Base-by-base conservation (phyloP, 345 rosid species). In the Noccaea bulbosa region DNA sequence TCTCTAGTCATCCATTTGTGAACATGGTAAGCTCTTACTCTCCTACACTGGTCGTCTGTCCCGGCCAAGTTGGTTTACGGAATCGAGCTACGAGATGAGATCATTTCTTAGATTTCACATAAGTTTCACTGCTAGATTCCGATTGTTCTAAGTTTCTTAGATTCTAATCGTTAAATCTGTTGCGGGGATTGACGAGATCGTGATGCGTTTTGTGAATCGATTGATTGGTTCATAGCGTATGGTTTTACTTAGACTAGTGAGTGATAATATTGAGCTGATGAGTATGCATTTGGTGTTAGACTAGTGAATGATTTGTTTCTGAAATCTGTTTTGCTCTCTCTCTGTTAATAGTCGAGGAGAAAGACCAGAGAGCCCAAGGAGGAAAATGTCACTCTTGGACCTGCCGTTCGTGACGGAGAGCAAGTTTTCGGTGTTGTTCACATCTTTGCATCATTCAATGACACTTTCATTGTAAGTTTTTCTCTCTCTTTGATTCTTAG, bases 291-390 rank as follows among this genome's bases (percentile, higher is more conserved):
- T 20, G 22, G 22, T 0, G 22, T 20, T 20, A 1, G 56, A 17
- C 52, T 10, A 51, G 46, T 67, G 62, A 30, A 27, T 4, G 15
- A 27, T 15, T 8, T 44, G 49, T 48, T 67, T 32, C 24, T 70
- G 2, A 60, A 10, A 70, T 65, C 12, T 11, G 12, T 33, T 57
- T 50, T 74, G 46, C 1, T 35, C 1, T 62, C 3, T 46, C n/a
- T 46, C n/a, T 22, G 4, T 32, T 63, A 59, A 8, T 69, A 88
- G 96, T 91, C 96, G 58, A 87, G 52, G 83, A 86, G 79, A 67
- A 87, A 81, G 81, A 79, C 74, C n/a, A 87, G 88, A 66, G 97
- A 89, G 78, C 93, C 91, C 5, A 91, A 87, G 87, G 91, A 84
- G 43, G 89, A 91, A 43, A 86, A 57, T 34, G 88, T 90, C 8